Conservation (phyloP, 2,329 filamentous ascomycete genomes). For the Colletotrichum truncatum region DNA sequence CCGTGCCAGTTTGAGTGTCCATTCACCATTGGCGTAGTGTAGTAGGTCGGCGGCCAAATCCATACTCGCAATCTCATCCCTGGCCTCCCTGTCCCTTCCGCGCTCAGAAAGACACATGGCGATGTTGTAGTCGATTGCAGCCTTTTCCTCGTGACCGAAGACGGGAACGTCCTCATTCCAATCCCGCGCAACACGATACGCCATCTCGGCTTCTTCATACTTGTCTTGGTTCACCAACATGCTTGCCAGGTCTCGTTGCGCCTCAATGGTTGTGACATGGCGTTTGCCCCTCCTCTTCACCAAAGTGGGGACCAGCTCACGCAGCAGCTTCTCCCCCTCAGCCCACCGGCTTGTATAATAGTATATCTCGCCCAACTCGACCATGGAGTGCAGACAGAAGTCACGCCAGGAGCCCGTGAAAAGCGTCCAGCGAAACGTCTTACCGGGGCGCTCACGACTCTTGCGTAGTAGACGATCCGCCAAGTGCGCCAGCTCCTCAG, state of each 20-base stretch:
- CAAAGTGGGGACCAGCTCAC: conserved; percentile 28
- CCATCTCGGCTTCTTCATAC: conserved; percentile 27
- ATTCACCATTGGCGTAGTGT: conserved; percentile 33
- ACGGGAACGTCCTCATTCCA: conserved; percentile 30
- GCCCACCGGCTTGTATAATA: conserved; percentile 34
- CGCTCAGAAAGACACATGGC: conserved; percentile 33
- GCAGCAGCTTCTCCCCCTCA: conserved; percentile 32
- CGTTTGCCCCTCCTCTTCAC: conserved; percentile 25
- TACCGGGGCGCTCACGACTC: conserved; percentile 10
- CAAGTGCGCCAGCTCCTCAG: conserved; percentile 23
- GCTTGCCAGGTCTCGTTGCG: conserved; percentile 32
- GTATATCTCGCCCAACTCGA: conserved; percentile 35
- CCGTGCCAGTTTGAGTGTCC: conserved; percentile 32
- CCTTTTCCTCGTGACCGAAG: conserved; percentile 32
- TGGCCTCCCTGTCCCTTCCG: conserved; percentile 21
- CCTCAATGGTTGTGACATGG: conserved; percentile 32
- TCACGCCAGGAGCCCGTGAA: conserved; percentile 30
- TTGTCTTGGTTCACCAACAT: conserved; percentile 33
- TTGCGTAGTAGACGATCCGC: conserved; percentile 26
- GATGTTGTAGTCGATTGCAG: conserved; percentile 33
- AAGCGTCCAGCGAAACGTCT: conserved; percentile 23
- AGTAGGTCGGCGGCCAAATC: conserved; percentile 31
- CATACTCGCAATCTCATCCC: conserved; percentile 25
- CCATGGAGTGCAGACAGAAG: conserved; percentile 33
- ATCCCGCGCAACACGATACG: conserved; percentile 29